Conservation (phyloP, 148 eudicot genomes). For the Rhododendron kiyosumense region DNA sequence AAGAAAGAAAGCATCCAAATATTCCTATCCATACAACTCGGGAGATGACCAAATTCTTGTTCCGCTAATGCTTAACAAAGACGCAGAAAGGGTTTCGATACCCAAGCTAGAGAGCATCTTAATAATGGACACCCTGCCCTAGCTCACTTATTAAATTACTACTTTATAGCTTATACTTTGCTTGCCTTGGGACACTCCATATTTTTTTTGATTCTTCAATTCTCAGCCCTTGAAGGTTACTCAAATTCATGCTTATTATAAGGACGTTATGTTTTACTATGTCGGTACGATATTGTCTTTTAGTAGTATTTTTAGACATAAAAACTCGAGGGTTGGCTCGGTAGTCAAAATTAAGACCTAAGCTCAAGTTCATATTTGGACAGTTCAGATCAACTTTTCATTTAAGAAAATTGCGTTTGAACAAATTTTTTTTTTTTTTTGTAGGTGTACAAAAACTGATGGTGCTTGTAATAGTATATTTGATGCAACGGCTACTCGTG, state of each 20-base stretch:
- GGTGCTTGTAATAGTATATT: too few relatives aligned
- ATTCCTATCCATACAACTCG: conserved; percentile 1
- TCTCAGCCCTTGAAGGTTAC: not conserved
- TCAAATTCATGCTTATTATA: not conserved
- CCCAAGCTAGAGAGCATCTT: not conserved
- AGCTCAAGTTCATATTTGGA: too few relatives aligned
- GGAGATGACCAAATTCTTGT: conserved; percentile 15
- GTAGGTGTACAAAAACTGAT: too few relatives aligned
- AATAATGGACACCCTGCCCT: too few relatives aligned
- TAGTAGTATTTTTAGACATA: too few relatives aligned
- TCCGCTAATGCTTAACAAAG: conserved; percentile 17
- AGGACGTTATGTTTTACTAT: not conserved
- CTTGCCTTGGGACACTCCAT: conserved; percentile 17
- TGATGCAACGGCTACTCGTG: too few relatives aligned
- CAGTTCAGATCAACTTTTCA: too few relatives aligned
- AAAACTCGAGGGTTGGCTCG: not conserved
- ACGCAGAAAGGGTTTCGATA: conserved; percentile 22
- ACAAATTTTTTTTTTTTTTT: not conserved
- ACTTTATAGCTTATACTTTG: conserved; percentile 7
- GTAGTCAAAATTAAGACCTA: too few relatives aligned
- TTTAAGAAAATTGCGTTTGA: too few relatives aligned
- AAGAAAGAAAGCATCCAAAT: not conserved
- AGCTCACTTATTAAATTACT: conserved; percentile 1
- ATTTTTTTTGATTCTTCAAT: not conserved
- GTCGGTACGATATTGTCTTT: not conserved